Conservation (phyloP, 164 flowering plant genomes). For the Cinnamomum micranthum region DNA sequence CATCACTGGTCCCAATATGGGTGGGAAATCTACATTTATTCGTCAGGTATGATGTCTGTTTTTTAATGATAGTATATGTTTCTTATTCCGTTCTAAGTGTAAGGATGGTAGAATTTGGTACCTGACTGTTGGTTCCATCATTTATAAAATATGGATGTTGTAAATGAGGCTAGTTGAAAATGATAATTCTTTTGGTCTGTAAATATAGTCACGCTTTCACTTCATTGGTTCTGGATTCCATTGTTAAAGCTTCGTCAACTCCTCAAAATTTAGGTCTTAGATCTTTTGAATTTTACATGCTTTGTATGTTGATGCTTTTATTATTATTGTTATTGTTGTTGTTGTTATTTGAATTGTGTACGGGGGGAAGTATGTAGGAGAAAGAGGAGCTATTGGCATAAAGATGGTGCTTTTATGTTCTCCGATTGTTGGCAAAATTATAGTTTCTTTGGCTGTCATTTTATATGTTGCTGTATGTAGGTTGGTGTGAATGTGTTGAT, state of each 20-base stretch:
- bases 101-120: background rate
- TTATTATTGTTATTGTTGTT: too few species aligned
- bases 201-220: too few species aligned
- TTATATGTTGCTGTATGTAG: conserved; percentile 30
- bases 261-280: too few species aligned
- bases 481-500: conserved; percentile 92
- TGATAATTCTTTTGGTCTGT: background rate
- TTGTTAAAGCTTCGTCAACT: too few species aligned
- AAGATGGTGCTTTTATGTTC: background rate
- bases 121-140: background rate
- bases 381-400: too few species aligned
- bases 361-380: too few species aligned
- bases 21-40: conserved; percentile 97
- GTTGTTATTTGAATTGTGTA: too few species aligned
- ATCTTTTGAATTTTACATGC: too few species aligned
- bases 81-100: background rate
- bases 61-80: background rate
- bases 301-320: background rate
- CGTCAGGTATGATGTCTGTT: conserved; percentile 62
- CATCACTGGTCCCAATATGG: conserved; percentile 99
- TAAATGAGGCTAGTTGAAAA: background rate
- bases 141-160: background rate
- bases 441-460: background rate
- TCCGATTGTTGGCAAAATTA: background rate
- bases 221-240: too few species aligned